Conservation (phyloP, 2,329 filamentous ascomycete species). For the Alternaria incomplexa region DNA sequence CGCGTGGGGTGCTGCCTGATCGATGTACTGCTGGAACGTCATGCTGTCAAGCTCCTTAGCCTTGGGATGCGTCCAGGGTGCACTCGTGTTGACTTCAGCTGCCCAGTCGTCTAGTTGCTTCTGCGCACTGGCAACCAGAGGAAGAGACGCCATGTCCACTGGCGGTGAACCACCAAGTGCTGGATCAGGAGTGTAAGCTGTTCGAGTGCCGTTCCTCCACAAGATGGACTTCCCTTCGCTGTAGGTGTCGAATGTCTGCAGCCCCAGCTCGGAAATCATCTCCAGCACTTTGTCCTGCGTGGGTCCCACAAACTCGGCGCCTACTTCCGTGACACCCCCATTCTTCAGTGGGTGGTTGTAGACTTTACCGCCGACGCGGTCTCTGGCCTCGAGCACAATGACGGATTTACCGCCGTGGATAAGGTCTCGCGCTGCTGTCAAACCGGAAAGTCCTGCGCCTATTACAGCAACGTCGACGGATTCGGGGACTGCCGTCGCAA, state of each 20-base stretch:
- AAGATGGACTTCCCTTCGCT: slow-evolving; percentile 18
- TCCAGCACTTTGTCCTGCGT: slow-evolving; percentile 26
- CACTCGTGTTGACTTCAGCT: slow-evolving; percentile 20
- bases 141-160: slow-evolving; percentile 9
- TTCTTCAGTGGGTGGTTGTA: slow-evolving; percentile 33
- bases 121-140: slow-evolving; percentile 15
- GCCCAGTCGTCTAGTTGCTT: slow-evolving; percentile 24
- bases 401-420: slow-evolving; percentile 47
- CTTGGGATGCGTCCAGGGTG: slow-evolving; percentile 22
- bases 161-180: slow-evolving; percentile 20
- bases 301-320: slow-evolving; percentile 31
- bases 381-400: slow-evolving; percentile 58
- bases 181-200: slow-evolving; percentile 15
- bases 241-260: slow-evolving; percentile 24
- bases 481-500: slow-evolving; percentile 2
- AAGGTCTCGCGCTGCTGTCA: slow-evolving; percentile 43
- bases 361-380: slow-evolving; percentile 61
- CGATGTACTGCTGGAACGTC: slow-evolving; percentile 18
- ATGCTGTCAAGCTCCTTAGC: slow-evolving; percentile 20
- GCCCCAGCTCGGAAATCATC: slow-evolving; percentile 25
- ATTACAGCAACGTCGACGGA: slow-evolving; percentile 46
- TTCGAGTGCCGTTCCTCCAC: slow-evolving; percentile 19
- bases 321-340: slow-evolving; percentile 29
- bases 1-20: neutral
- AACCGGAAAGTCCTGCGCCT: slow-evolving; percentile 53